phyloP scores from a whole-genome alignment of 1,139 yeast genomes.

The Casaregolazyma lundiana region DNA sequence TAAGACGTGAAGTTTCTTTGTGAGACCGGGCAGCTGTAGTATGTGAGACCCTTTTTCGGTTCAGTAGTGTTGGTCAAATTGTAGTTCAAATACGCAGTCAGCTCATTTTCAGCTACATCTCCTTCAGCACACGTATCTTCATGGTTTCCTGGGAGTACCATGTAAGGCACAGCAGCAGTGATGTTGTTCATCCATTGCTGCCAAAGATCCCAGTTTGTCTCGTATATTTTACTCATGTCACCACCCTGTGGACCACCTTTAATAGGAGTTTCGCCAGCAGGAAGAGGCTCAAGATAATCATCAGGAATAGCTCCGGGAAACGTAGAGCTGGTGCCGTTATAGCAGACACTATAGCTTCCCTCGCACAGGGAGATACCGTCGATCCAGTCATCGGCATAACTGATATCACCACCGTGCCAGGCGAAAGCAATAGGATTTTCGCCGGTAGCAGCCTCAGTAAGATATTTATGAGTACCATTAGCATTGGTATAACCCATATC shows the following conservation, averaged over 20 bases:
- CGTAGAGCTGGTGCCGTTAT: constrained; percentile 7
- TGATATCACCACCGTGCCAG: constrained; percentile 29
- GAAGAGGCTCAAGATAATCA: constrained; percentile 18
- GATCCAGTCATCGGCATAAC: constrained; percentile 30
- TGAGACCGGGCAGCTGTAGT: constrained; percentile 21
- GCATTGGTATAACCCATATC: constrained; percentile 22
- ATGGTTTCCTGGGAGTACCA: constrained; percentile 31
- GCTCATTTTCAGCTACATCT: constrained; percentile 13
- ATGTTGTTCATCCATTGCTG: constrained; percentile 15
- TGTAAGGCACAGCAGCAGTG: constrained; percentile 18
- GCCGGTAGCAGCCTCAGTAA: constrained; percentile 14
- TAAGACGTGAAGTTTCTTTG: constrained; percentile 28
- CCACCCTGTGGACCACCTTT: constrained; percentile 17
- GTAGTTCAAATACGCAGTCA: constrained; percentile 15
- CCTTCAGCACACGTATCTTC: constrained; percentile 28
- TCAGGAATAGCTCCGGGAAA: constrained; percentile 23
- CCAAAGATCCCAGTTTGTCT: constrained; percentile 26
- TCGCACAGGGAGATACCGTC: constrained; percentile 1
- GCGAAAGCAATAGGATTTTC: constrained; percentile 25
- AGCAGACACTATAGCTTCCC: neutral
- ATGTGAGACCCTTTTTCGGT: constrained; percentile 8
- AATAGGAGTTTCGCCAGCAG: constrained; percentile 14
- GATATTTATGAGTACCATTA: constrained; percentile 16
- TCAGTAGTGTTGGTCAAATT: constrained; percentile 15
- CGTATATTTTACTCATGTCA: constrained; percentile 21